These are phyloP conservation scores for Kwoniella heveanensis DNA, from an alignment of 768 basidiomycete genomes.

Conservation along the genomic window DNA sequence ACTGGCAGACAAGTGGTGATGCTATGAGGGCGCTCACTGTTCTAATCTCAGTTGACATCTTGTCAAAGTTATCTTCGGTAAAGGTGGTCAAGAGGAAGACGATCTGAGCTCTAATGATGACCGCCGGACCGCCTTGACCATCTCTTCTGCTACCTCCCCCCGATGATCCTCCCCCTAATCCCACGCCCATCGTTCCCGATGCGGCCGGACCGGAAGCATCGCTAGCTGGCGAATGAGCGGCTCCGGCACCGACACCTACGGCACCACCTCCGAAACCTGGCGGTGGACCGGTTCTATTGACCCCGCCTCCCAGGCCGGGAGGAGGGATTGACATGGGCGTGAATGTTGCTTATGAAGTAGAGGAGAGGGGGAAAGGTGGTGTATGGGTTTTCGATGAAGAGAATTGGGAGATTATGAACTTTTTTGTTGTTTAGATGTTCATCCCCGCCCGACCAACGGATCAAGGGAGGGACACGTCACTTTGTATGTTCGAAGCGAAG, in stretches of 20 bases:
- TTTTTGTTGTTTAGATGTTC: constrained; percentile 20
- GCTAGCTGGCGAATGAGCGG: constrained; percentile 18
- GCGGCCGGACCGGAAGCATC: constrained; percentile 17
- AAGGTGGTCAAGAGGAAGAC: constrained; percentile 94
- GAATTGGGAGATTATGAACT: neutral
- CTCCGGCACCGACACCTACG: constrained; percentile 15
- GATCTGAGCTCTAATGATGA: constrained; percentile 70
- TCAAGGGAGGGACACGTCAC: constrained; percentile 22
- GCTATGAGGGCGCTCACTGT: constrained; percentile 60
- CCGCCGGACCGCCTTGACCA: constrained; percentile 33
- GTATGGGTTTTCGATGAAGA: neutral
- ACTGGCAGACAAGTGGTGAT: neutral
- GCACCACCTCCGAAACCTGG: constrained; percentile 41
- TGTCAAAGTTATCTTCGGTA: constrained; percentile 94
- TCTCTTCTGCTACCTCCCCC: constrained; percentile 25
- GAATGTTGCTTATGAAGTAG: constrained; percentile 2
- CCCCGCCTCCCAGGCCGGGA: constrained; percentile 51
- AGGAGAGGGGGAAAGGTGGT: constrained; percentile 2
- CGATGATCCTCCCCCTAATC: constrained; percentile 3
- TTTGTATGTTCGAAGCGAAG: neutral
- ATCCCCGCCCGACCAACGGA: constrained; percentile 24
- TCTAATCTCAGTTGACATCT: constrained; percentile 90
- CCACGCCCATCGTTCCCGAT: neutral
- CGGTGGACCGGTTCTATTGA: constrained; percentile 45
- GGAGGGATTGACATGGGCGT: constrained; percentile 49